These are phyloP conservation scores for Dissophora globulifera DNA, from an alignment of 192 early-diverging fungal genomes.

Conservation along the genomic window DNA sequence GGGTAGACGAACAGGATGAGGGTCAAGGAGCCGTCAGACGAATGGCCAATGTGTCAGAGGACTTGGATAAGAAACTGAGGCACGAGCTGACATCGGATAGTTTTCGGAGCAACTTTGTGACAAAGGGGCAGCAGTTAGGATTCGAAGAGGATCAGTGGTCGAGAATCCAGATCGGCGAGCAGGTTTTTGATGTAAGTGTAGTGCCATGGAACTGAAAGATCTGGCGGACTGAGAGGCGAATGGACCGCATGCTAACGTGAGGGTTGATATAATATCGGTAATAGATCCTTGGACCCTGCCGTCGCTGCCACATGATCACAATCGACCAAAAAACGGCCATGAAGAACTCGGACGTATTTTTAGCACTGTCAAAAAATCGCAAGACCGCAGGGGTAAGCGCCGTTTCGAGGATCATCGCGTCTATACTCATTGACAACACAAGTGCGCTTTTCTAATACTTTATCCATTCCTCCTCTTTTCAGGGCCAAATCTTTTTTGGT, in stretches of 20 bases:
- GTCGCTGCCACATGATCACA: slow-evolving; percentile 81
- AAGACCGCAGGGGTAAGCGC: slow-evolving; percentile 48
- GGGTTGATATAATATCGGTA: not conserved
- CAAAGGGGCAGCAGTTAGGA: slow-evolving; percentile 54
- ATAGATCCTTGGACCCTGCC: slow-evolving; percentile 68
- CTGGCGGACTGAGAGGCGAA: no score
- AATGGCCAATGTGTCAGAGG: slow-evolving; percentile 23
- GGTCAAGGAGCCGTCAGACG: slow-evolving; percentile 42
- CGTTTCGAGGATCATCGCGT: no score
- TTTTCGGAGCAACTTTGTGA: slow-evolving; percentile 79
- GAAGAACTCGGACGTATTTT: slow-evolving; percentile 70
- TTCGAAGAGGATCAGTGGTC: slow-evolving; percentile 79
- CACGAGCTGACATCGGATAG: slow-evolving; percentile 52
- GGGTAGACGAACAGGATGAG: slow-evolving; percentile 56
- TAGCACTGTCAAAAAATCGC: slow-evolving; percentile 62
- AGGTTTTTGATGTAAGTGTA: slow-evolving; percentile 62
- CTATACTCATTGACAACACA: no score
- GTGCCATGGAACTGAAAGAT: no score
- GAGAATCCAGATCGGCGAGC: slow-evolving; percentile 55
- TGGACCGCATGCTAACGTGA: not conserved
- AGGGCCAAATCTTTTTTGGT: slow-evolving; percentile 62
- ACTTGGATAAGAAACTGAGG: slow-evolving; percentile 19
- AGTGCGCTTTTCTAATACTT: no score
- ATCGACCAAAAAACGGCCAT: slow-evolving; percentile 72
- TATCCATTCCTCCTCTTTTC: not conserved